Percentiles rank a stretch among this genome's conserved stretches.
Evolutionary conservation across 1,284 basidiomycete species (phyloP).

Genomic region (Irpex lacteus): DNA sequence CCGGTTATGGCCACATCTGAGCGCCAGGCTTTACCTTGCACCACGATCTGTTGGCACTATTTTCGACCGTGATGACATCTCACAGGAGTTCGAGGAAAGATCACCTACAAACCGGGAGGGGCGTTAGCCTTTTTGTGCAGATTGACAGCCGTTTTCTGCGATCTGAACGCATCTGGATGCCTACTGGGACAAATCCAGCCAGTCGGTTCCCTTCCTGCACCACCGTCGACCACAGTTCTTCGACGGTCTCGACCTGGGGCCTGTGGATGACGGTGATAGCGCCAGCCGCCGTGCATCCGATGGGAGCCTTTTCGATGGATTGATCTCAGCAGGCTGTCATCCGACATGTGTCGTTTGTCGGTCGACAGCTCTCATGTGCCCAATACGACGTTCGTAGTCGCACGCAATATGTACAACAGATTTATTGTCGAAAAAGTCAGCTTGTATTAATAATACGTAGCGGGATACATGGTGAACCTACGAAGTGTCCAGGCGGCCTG

Average conservation of each 20-base stretch:
- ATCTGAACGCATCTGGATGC: neutral
- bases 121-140: neutral
- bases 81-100: too few species aligned
- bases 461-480: neutral
- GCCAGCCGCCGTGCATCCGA: neutral
- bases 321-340: neutral
- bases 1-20: too few species aligned
- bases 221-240: neutral
- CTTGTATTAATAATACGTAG: neutral
- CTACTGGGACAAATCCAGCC: neutral
- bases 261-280: neutral
- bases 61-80: too few species aligned
- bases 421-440: neutral
- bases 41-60: too few species aligned
- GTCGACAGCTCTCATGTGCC: neutral
- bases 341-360: neutral
- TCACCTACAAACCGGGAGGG: neutral
- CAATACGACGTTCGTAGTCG: too few species aligned
- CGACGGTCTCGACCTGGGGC: neutral
- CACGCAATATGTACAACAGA: neutral
- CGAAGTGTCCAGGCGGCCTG: neutral
- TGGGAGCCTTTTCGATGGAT: neutral
- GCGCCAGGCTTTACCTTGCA: too few species aligned
- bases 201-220: neutral
- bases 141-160: slow-evolving; percentile 3